Evolutionary conservation across 352 stramenopile species (phyloP).

Genomic region (Phytophthora foliorum): DNA sequence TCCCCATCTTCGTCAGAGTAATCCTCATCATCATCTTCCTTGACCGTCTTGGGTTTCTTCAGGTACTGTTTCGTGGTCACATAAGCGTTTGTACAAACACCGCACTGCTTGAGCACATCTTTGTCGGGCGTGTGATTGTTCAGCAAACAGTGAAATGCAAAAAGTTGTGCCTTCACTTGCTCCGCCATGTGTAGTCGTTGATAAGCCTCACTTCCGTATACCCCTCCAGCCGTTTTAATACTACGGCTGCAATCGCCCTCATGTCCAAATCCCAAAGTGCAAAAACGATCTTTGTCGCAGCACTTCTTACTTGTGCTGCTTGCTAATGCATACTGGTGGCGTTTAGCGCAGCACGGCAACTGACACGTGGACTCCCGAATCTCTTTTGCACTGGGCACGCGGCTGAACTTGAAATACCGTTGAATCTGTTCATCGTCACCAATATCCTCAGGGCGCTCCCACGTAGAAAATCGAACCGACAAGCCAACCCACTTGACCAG

Average conservation of each 20-base stretch:
- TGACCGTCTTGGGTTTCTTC: constrained; percentile 42
- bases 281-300: constrained; percentile 88
- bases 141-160: constrained; percentile 88
- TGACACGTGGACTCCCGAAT: constrained; percentile 87
- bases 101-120: constrained; percentile 90
- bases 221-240: constrained; percentile 71
- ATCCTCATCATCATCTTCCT: constrained; percentile 78
- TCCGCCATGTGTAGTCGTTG: constrained; percentile 82
- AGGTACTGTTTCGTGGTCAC: constrained; percentile 81
- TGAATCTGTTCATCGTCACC: constrained; percentile 91
- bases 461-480: constrained; percentile 89
- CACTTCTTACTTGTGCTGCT: constrained; percentile 53
- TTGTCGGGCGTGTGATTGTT: constrained; percentile 91
- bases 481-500: constrained; percentile 90
- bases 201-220: constrained; percentile 76
- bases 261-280: constrained; percentile 79
- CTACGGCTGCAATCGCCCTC: constrained; percentile 83
- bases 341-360: constrained; percentile 84
- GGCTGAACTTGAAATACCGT: constrained; percentile 91
- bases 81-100: constrained; percentile 83
- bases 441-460: constrained; percentile 91
- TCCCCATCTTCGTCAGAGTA: constrained; percentile 81
- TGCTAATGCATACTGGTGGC: constrained; percentile 72
- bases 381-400: constrained; percentile 85
- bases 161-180: constrained; percentile 90